Percentiles rank a stretch among this genome's conserved stretches.
phyloP scores from a whole-genome alignment of 1,284 basidiomycete species.

The Ceratobasidium theobromae region DNA sequence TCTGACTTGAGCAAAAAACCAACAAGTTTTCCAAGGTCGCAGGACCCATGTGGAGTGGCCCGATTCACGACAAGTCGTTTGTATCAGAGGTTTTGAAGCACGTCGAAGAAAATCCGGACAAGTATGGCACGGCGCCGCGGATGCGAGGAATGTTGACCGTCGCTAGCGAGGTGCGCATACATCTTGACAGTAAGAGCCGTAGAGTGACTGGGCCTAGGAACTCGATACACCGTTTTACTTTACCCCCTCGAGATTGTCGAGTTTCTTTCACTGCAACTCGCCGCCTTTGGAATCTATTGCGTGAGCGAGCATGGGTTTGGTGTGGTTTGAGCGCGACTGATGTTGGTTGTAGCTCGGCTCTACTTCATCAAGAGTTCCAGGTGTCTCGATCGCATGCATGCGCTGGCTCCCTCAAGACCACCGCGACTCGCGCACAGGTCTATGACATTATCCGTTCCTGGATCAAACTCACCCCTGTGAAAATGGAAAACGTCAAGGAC shows the following conservation, averaged over 20 bases:
- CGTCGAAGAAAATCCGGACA: conserved; percentile 59
- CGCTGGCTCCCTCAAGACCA: conserved; percentile 89
- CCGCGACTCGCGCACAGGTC: conserved; percentile 70
- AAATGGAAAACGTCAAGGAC: conserved; percentile 74
- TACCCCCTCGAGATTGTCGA: conserved; percentile 78
- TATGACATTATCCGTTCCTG: conserved; percentile 84
- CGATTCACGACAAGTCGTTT: conserved; percentile 80
- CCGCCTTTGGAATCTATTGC: conserved; percentile 73
- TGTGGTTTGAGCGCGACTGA: not conserved
- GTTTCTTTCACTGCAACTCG: conserved; percentile 80
- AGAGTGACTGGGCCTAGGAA: conserved; percentile 58
- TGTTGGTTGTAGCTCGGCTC: conserved; percentile 65
- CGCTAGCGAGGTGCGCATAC: conserved; percentile 70
- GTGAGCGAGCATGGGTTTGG: conserved; percentile 50
- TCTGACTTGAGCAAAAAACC: conserved; percentile 8
- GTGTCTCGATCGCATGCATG: conserved; percentile 90
- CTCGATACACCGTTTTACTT: conserved; percentile 86
- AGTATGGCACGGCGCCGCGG: conserved; percentile 77
- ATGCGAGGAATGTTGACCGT: conserved; percentile 97
- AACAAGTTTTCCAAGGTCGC: conserved; percentile 57
- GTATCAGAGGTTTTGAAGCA: conserved; percentile 74
- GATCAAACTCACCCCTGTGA: conserved; percentile 76
- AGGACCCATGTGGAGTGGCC: conserved; percentile 96
- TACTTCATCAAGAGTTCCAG: conserved; percentile 81
- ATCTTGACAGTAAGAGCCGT: not conserved